Conservation (phyloP, 495 filamentous ascomycete species). For the Penicillium tannophilum region DNA sequence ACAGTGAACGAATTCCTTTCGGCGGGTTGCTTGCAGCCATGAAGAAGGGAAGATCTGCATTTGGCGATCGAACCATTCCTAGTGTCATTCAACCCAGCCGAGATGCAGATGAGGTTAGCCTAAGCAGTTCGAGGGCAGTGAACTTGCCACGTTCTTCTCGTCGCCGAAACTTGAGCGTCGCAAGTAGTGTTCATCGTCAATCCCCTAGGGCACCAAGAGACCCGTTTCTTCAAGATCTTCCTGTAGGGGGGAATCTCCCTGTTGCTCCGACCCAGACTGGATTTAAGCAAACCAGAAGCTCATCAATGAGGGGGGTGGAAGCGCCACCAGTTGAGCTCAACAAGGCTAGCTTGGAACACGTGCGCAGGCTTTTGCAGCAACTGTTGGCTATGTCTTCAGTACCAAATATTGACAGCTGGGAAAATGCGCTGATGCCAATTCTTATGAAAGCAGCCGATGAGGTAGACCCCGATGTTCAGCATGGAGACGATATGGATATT, state of each 20-base stretch:
- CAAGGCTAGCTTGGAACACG: slow-evolving; percentile 82
- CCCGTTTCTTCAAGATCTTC: slow-evolving; percentile 37
- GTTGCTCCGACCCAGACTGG: slow-evolving; percentile 33
- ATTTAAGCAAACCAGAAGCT: slow-evolving; percentile 73
- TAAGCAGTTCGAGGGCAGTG: slow-evolving; percentile 59
- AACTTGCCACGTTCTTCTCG: slow-evolving; percentile 58
- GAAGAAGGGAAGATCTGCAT: slow-evolving; percentile 71
- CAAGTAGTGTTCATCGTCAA: slow-evolving; percentile 67
- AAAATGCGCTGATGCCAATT: slow-evolving; percentile 88
- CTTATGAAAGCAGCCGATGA: slow-evolving; percentile 90
- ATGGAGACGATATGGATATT: slow-evolving; percentile 94
- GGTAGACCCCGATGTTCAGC: slow-evolving; percentile 87
- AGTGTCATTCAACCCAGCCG: slow-evolving; percentile 64
- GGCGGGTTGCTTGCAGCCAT: slow-evolving; percentile 61
- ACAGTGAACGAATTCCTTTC: slow-evolving; percentile 56
- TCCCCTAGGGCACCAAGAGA: slow-evolving; percentile 63
- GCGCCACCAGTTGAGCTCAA: slow-evolving; percentile 81
- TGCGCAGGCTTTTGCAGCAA: slow-evolving; percentile 80
- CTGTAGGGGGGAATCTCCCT: slow-evolving; percentile 19
- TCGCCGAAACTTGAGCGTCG: slow-evolving; percentile 74
- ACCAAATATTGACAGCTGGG: slow-evolving; percentile 75
- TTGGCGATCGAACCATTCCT: slow-evolving; percentile 68
- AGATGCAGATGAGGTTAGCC: slow-evolving; percentile 59
- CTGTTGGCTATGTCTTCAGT: slow-evolving; percentile 76
- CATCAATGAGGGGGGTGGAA: slow-evolving; percentile 77